Conservation (phyloP, 2,329 filamentous ascomycete species). For the Penicillium sp. region DNA sequence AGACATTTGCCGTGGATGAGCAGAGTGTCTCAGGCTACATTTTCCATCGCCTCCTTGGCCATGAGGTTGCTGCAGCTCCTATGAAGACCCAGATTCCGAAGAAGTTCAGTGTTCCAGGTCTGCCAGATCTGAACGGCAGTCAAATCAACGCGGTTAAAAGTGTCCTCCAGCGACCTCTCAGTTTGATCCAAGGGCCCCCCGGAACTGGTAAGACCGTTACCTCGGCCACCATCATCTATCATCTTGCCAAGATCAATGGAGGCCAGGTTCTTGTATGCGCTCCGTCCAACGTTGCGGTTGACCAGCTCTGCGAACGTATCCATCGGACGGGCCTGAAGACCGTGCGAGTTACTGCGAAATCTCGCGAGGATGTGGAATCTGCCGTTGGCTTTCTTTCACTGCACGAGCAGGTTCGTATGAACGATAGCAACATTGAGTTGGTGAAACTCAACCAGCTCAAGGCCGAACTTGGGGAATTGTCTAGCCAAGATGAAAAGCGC, state of each 20-base stretch:
- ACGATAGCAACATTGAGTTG: constrained; percentile 91
- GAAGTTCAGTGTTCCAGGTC: constrained; percentile 91
- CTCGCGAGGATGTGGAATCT: constrained; percentile 97
- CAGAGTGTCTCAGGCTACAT: constrained; percentile 99
- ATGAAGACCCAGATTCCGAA: constrained; percentile 96
- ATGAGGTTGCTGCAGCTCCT: constrained; percentile 88
- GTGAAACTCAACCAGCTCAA: constrained; percentile 92
- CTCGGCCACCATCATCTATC: constrained; percentile 97
- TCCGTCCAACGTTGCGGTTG: constrained; percentile 96
- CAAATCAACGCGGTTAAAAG: constrained; percentile 96
- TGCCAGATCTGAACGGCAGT: constrained; percentile 91
- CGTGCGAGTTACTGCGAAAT: constrained; percentile 97
- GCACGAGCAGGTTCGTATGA: constrained; percentile 96
- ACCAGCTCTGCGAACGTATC: constrained; percentile 96
- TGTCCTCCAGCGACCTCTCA: constrained; percentile 87
- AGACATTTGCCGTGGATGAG: constrained; percentile 96
- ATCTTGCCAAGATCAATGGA: constrained; percentile 90
- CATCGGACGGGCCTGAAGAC: constrained; percentile 94
- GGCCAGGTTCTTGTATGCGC: constrained; percentile 95
- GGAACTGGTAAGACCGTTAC: constrained; percentile 98
- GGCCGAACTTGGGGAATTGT: constrained; percentile 83
- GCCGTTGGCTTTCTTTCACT: constrained; percentile 92
- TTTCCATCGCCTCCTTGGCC: constrained; percentile 92
- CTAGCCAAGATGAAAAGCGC: constrained; percentile 96
- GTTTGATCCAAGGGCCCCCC: constrained; percentile 92